Evolutionary conservation across 2,329 filamentous ascomycete species (phyloP), one percentile per base, ranked within the genome.

Genomic region (Fusarium robinianum): DNA sequence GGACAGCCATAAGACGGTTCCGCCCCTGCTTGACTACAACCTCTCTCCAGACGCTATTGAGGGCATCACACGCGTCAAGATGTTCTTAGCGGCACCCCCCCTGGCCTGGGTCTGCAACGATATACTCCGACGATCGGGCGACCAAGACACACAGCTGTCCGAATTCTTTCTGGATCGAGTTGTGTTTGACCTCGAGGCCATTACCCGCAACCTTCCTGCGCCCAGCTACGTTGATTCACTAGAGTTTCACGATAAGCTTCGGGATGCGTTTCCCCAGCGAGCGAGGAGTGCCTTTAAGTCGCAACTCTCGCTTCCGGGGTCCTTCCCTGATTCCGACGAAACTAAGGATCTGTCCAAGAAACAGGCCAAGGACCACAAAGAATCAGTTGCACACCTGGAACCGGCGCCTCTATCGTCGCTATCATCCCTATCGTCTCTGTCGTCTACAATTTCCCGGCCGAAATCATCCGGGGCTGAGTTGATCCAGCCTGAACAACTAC

Each of bases 101-200:
- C 51, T 67, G 4, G 45, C 55, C 5, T 31, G 49, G 12, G 49
- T 64, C n/a, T 63, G 62, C 38, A 51, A 56, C 12, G 40, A 46
- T 11, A 44, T 67, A 19, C 47, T 67, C 8, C 34, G 38, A 9
- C 25, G 50, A 24, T 31, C 46, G 36, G 37, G 24, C 27, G 37
- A 46, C 29, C 23, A 19, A 12, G 17, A 46, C 5, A 33, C 45
- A 9, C 32, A 44, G 11, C 27, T 65, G 19, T 58, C 63, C 6
- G 37, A 49, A 19, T 38, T 53, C n/a, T 58, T 64, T 26, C 35
- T 65, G 17, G 55, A 65, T 27, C 41, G 27, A 10, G 50, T 67
- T 17, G 40, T 63, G 15, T 49, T 65, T 30, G 65, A 67, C 39
- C 46, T 67, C 33, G 51, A 61, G 31, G 65, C 65, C 11, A 55